Evolutionary conservation across 768 basidiomycete species (phyloP), one percentile per base, ranked within the genome.

Genomic region (Termitomyces sp.): DNA sequence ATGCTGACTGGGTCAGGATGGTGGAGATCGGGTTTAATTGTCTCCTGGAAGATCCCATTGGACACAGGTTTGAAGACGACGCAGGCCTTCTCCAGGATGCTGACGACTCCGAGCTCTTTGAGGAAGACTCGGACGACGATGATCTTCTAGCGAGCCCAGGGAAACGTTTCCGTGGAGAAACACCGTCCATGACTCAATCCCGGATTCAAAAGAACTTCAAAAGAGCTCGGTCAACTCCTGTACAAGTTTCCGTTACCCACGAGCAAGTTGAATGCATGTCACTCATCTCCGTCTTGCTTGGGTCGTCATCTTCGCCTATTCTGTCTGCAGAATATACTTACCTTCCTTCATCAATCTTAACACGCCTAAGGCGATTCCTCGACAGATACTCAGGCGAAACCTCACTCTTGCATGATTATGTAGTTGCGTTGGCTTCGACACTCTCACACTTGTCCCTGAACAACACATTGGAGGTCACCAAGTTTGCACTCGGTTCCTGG

Each of bases 361-460:
- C 44, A 4, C 73, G 75, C 23, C 60, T 78, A 10, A 65, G 69
- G 46, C 72, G 71, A 12, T 91, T 95, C 66, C 77, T 98, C 41
- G 72, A 75, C 15, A 66, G 73, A 38, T 91, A 89, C 66, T 79
- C 85, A 1, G 62, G 74, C 9, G 93, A 97, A 63, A 89, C 90
- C 1, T 87, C 89, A 2, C 78, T 94, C 14, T 85, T 94, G 62
- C 80, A 85, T 15, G 82, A 93, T 62, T 89, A 88, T 47, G 75
- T 98, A 21, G 70, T 74, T 6, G 80, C 85, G 3, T 68, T 96
- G 42, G 85, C 87, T 54, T 76, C 84, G 2, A 78, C 86, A 1
- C 80, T 98, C 8, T 79, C 78, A 3, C 86, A 90, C 54, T 70
- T 94, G n/a, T 82, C 91, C 2, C 71, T 96, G 54, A 98, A 98